These are phyloP conservation scores for Vitis hybrid DNA, from an alignment of 177 flowering plant species.

Conservation along the genomic window DNA sequence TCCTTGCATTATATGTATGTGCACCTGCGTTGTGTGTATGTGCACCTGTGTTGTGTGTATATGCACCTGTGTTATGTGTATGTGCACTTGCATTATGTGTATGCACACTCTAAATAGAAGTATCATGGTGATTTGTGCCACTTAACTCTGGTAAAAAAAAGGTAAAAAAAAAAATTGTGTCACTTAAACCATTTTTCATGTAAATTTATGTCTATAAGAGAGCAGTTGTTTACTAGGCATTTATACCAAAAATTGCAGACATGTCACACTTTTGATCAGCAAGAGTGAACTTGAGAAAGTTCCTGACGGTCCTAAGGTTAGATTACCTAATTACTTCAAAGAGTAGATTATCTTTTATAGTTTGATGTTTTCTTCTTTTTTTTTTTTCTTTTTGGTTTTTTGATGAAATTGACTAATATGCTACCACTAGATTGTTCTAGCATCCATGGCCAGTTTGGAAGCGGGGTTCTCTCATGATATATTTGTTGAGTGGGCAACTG, in stretches of 20 bases:
- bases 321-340: slow-evolving; percentile 9
- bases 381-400: background rate
- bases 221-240: background rate
- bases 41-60: background rate
- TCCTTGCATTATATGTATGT: background rate
- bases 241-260: slow-evolving; percentile 43
- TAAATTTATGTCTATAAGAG: background rate
- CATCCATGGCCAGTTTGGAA: slow-evolving; percentile 98
- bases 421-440: slow-evolving; percentile 75
- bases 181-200: background rate
- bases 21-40: background rate
- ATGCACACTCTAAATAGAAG: too few relatives aligned
- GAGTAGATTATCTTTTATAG: background rate
- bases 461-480: slow-evolving; percentile 93
- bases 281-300: slow-evolving; percentile 83
- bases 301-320: slow-evolving; percentile 94
- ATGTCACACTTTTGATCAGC: slow-evolving; percentile 68
- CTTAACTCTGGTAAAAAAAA: too few relatives aligned
- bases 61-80: background rate
- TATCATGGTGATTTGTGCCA: too few relatives aligned
- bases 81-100: background rate
- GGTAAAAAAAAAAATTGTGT: too few relatives aligned
- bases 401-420: slow-evolving; percentile 14
- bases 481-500: slow-evolving; percentile 92
- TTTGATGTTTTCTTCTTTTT: background rate